Evolutionary conservation across 1,139 yeast species (phyloP).

Genomic region (Geotrichum bryndzae): DNA sequence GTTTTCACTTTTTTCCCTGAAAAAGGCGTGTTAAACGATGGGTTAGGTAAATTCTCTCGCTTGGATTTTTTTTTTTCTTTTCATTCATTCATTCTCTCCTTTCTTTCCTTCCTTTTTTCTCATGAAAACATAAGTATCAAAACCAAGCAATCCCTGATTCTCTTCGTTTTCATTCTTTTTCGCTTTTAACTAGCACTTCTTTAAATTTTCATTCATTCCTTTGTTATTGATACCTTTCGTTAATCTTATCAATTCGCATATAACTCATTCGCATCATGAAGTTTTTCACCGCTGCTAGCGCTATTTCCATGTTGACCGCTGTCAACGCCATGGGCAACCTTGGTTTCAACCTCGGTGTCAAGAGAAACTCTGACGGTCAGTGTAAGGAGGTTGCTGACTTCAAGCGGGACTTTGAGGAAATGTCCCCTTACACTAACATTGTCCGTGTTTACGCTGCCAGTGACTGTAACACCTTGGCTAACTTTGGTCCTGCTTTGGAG

Average conservation of each 20-base stretch:
- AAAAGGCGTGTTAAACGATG: neutral
- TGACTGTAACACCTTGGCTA: constrained; percentile 79
- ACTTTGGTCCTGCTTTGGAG: constrained; percentile 81
- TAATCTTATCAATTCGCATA: neutral
- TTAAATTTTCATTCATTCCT: neutral
- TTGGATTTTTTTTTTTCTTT: neutral
- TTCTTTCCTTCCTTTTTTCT: neutral
- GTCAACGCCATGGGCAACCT: constrained; percentile 25
- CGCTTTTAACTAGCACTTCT: neutral
- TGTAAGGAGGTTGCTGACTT: constrained; percentile 60
- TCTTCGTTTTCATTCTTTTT: neutral
- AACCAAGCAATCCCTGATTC: neutral
- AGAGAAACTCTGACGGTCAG: constrained; percentile 44
- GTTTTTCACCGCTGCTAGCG: constrained; percentile 13
- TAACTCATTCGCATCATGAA: constrained; percentile 9
- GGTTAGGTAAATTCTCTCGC: neutral
- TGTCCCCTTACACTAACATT: constrained; percentile 51
- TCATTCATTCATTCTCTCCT: neutral
- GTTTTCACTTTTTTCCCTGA: neutral
- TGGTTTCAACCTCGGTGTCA: constrained; percentile 79
- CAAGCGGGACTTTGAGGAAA: constrained; percentile 51
- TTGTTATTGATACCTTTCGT: neutral
- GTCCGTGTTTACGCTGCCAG: constrained; percentile 82
- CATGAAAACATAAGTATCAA: neutral
- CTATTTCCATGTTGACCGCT: constrained; percentile 11